Evolutionary conservation across 208 protist genomes (phyloP).

Genomic region (Hexamita inflata): DNA sequence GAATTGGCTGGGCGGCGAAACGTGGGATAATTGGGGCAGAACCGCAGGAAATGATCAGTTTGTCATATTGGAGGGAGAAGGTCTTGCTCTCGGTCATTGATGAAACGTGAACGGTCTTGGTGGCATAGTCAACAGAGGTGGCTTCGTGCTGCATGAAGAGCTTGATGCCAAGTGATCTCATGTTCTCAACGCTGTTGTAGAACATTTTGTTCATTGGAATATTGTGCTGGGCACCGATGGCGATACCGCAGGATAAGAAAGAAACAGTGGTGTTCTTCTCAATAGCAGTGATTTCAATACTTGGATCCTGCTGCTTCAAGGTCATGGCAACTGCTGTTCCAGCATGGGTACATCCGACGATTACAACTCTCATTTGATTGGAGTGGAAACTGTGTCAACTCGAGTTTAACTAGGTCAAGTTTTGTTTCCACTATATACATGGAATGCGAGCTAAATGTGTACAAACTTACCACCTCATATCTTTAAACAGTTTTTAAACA

Average conservation of each 20-base stretch:
- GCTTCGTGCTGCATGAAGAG: not conserved
- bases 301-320: not conserved
- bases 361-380: not conserved
- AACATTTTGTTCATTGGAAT: slow-evolving; percentile 1
- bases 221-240: not conserved
- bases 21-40: slow-evolving; percentile 3
- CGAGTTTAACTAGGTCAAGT: too few relatives aligned
- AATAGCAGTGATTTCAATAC: not conserved
- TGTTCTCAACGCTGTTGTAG: not conserved
- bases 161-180: not conserved
- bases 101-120: not conserved
- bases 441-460: too few relatives aligned
- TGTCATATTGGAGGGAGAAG: not conserved
- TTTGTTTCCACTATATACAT: too few relatives aligned
- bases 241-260: slow-evolving; percentile 22
- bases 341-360: slow-evolving; percentile 20
- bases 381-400: too few relatives aligned
- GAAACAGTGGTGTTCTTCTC: slow-evolving; percentile 11
- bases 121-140: not conserved
- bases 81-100: not conserved
- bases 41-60: slow-evolving; percentile 9
- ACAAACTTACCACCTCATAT: too few relatives aligned
- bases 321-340: slow-evolving; percentile 13
- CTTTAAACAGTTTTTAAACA: too few relatives aligned
- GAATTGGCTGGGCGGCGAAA: not conserved